phyloP scores from a whole-genome alignment of 148 eudicot species.

The Rhododendron vialii region DNA sequence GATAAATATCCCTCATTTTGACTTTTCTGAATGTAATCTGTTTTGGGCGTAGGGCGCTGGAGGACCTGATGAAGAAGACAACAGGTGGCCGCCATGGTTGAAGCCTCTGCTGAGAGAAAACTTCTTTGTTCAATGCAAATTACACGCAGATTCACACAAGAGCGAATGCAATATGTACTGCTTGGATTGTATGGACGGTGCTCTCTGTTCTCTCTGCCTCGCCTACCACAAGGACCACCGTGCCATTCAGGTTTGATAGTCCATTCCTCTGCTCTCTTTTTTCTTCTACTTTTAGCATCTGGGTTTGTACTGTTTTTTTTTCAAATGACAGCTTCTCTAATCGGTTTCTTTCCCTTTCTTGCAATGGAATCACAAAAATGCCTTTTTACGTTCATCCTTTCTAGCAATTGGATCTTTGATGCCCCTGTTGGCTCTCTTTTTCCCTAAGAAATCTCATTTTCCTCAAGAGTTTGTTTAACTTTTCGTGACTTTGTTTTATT shows the following conservation, averaged over 20 bases:
- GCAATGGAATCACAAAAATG: background rate
- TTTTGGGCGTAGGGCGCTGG: constrained; percentile 39
- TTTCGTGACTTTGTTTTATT: background rate
- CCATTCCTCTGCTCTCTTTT: background rate
- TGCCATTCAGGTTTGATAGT: constrained; percentile 60
- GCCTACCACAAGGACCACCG: constrained; percentile 61
- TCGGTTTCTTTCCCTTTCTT: background rate
- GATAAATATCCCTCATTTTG: background rate
- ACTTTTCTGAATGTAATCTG: background rate
- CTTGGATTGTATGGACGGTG: constrained; percentile 69
- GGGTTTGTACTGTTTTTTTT: background rate
- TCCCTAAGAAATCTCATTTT: background rate
- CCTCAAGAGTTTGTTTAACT: background rate
- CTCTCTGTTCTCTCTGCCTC: constrained; percentile 80
- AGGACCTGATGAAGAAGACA: constrained; percentile 74
- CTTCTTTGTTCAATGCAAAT: constrained; percentile 71
- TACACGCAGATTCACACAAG: constrained; percentile 77
- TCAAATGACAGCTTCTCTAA: background rate
- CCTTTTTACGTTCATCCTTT: background rate
- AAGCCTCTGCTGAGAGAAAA: constrained; percentile 52
- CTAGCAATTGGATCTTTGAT: constrained; percentile 3
- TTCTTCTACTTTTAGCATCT: background rate
- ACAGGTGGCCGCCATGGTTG: constrained; percentile 81
- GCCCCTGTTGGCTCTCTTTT: background rate
- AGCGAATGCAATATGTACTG: constrained; percentile 96